Conservation (phyloP, 331 rosid species). For the Malus hybrid region DNA sequence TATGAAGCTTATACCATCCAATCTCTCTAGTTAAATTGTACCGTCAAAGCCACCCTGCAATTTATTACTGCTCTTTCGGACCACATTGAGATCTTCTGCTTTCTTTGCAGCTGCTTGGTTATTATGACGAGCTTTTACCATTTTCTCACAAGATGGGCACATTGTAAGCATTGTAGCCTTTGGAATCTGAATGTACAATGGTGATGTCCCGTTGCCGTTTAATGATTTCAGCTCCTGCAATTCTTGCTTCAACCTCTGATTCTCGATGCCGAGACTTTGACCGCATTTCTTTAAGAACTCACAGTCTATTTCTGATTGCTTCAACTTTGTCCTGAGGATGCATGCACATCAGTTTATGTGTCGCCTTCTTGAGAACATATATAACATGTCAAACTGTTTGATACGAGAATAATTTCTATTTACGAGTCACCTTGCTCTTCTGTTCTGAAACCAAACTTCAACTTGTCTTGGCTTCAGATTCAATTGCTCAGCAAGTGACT, state of each 20-base stretch:
- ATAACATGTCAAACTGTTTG: not conserved
- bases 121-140: not conserved
- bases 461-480: conserved; percentile 75
- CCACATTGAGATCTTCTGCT: not conserved
- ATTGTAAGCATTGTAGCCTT: conserved; percentile 31
- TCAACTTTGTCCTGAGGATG: conserved; percentile 65
- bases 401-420: not conserved
- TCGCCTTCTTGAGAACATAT: not conserved
- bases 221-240: conserved; percentile 47
- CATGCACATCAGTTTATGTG: not conserved
- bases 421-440: conserved; percentile 70
- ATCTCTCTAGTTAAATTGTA: not conserved
- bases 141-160: conserved; percentile 48
- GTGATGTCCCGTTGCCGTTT: conserved; percentile 19
- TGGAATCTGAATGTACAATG: conserved; percentile 23
- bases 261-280: conserved; percentile 58
- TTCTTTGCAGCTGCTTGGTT: not conserved
- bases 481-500: conserved; percentile 56
- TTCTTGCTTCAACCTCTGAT: conserved; percentile 65
- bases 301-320: conserved; percentile 67
- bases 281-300: conserved; percentile 66
- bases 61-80: not conserved
- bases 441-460: conserved; percentile 95
- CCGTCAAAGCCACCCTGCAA: not conserved
- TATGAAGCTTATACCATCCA: not conserved